Evolutionary conservation across 1,139 yeast genomes (phyloP), one percentile per base, ranked within the genome.

Genomic region (Taphrina deformans): DNA sequence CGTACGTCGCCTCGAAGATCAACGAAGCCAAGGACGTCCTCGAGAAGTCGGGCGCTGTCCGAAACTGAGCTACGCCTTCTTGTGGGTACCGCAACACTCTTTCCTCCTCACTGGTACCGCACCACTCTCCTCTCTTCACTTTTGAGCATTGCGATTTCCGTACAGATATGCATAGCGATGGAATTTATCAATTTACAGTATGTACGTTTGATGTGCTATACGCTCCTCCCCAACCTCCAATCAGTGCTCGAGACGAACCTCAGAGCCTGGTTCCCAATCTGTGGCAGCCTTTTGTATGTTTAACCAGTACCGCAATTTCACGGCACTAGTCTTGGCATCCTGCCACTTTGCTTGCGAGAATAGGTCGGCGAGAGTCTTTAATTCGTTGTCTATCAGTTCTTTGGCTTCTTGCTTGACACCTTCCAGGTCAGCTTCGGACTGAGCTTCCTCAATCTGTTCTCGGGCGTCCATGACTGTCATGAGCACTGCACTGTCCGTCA

Each of bases 11-110:
- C 68, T 92, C 98, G 58, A 93, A 93, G 80, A 91, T 93, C 71
- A 93, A 93, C 76, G 98, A 93, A 78, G 98, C 99, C 64, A 93
- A 93, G 77, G 97, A 91, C 73, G 87, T 91, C 75, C 81, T 93
- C 74, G 96, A 89, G 71, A 91, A 90, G 50, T 48, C 55, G 31
- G 59, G 67, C 29, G 63, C 63, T 21, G 56, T 59, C 18, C 55
- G 63, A 18, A 59, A 59, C 23, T 59, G 35, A 38, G 35, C 16
- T 16, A 16, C 53, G n/a, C 9, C 4, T 4, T 38, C 16, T 23
- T 50, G 5, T 7, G 21, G 23, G 4, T 12, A 12, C 26, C 53
- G n/a, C 24, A n/a, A 44, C 27, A 44, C 10, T 44, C 10, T 21
- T 23, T 18, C 27, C 21, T n/a, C n/a, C n/a, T n/a, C n/a, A n/a